Percentiles rank a stretch among this genome's conserved stretches.
phyloP scores from a whole-genome alignment of 176 grass and related monocot genomes.

The Thinopyrum elongatum region DNA sequence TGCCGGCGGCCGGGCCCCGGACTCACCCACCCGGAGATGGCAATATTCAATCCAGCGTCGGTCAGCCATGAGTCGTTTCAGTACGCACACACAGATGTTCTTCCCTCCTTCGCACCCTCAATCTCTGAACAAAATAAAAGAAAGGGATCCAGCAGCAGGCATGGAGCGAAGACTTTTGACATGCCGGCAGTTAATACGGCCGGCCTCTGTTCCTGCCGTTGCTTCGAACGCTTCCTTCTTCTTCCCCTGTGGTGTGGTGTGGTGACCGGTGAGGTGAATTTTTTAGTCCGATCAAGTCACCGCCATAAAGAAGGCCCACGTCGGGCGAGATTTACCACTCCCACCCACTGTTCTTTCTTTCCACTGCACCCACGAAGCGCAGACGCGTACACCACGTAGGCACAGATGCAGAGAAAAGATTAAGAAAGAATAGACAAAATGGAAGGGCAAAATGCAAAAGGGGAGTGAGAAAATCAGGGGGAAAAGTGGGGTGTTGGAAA shows the following conservation, averaged over 20 bases:
- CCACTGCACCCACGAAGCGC: background rate
- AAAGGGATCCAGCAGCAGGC: background rate
- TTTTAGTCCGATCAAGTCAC: conserved; percentile 23
- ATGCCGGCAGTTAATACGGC: background rate
- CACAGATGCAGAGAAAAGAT: background rate
- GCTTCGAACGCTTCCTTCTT: background rate
- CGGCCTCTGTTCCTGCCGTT: background rate
- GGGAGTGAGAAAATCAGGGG: background rate
- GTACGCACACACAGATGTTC: background rate
- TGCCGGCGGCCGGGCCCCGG: background rate
- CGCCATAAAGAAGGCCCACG: conserved; percentile 3
- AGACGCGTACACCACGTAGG: too few relatives aligned
- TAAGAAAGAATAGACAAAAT: background rate
- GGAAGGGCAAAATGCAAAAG: background rate
- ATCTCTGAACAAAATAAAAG: background rate
- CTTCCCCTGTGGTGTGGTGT: background rate
- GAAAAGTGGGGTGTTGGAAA: background rate
- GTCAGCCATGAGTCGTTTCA: background rate
- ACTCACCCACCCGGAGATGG: conserved; percentile 31
- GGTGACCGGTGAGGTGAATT: background rate
- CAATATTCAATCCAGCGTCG: conserved; percentile 16
- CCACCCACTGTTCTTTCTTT: background rate
- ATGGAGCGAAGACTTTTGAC: conserved; percentile 16
- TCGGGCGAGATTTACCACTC: background rate
- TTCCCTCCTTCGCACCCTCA: background rate